Conservation (phyloP, 2,329 filamentous ascomycete genomes). For the Aspergillus thermomutatus region DNA sequence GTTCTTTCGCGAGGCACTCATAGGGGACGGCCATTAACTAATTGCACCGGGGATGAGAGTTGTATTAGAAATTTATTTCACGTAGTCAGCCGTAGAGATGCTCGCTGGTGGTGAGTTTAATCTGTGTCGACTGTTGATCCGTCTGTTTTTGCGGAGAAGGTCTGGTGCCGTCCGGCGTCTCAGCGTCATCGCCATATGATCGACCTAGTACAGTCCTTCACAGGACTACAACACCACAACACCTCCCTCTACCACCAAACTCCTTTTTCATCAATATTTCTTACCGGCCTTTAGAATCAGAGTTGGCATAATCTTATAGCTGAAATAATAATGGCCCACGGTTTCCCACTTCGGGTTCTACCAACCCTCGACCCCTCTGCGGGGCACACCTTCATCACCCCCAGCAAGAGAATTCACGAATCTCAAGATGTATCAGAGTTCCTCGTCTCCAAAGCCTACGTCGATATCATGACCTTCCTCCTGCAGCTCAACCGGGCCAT, state of each 20-base stretch:
- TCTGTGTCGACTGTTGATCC: neutral
- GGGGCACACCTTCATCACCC: constrained; percentile 61
- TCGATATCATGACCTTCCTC: constrained; percentile 81
- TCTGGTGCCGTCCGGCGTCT: neutral
- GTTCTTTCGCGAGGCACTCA: constrained; percentile 9
- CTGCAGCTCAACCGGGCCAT: constrained; percentile 86
- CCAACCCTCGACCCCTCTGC: constrained; percentile 45
- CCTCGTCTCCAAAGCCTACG: constrained; percentile 75
- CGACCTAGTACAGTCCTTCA: neutral
- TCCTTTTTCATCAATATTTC: neutral
- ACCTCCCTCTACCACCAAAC: neutral
- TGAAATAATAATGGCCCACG: constrained; percentile 7
- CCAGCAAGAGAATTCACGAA: constrained; percentile 80
- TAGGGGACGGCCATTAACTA: neutral
- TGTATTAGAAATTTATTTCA: neutral
- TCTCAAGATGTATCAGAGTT: constrained; percentile 78
- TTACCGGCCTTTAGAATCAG: neutral
- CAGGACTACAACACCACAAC: neutral
- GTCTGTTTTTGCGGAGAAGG: neutral
- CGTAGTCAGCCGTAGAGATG: neutral
- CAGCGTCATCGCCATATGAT: neutral
- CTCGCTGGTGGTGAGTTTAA: neutral
- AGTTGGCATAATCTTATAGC: neutral
- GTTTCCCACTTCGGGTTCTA: constrained; percentile 35
- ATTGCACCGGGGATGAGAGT: neutral